Conservation (phyloP, 805 yeast species). For the Candida insectorum region DNA sequence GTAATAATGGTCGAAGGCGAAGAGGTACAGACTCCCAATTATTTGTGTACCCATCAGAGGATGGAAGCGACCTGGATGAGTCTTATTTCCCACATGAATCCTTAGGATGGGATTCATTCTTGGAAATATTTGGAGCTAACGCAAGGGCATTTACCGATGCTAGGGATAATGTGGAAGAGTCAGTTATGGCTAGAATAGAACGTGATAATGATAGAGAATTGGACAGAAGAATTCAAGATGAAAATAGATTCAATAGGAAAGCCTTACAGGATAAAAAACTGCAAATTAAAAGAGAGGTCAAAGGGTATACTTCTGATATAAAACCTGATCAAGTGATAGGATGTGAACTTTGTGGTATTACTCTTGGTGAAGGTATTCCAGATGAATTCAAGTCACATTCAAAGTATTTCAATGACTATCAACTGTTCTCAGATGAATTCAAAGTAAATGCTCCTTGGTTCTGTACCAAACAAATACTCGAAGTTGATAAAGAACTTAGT, state of each 20-base stretch:
- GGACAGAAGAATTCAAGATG: slow-evolving; percentile 29
- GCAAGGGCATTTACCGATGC: too few relatives aligned
- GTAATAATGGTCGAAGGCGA: too few relatives aligned
- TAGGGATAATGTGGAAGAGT: slow-evolving; percentile 6
- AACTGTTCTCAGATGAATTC: slow-evolving; percentile 21
- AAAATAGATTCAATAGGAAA: slow-evolving; percentile 27
- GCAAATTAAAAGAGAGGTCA: slow-evolving; percentile 17
- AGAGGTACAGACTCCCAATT: too few relatives aligned
- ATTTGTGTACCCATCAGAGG: too few relatives aligned
- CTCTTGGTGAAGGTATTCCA: slow-evolving; percentile 73
- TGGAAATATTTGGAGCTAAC: too few relatives aligned
- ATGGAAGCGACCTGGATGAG: too few relatives aligned
- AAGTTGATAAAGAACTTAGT: slow-evolving; percentile 21
- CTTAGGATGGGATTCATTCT: too few relatives aligned
- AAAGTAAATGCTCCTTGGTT: slow-evolving; percentile 65
- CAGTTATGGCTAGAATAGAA: slow-evolving; percentile 32
- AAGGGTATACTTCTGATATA: slow-evolving; percentile 32
- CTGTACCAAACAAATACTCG: slow-evolving; percentile 31
- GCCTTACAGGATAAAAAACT: slow-evolving; percentile 26
- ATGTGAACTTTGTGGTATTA: slow-evolving; percentile 68
- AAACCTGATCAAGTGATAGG: slow-evolving; percentile 14
- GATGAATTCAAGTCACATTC: slow-evolving; percentile 39
- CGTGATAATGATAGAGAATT: slow-evolving; percentile 36
- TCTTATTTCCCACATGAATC: too few relatives aligned
- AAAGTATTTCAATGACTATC: slow-evolving; percentile 20